Conservation (phyloP, 306 rosid species). For the Castanospermum australe region DNA sequence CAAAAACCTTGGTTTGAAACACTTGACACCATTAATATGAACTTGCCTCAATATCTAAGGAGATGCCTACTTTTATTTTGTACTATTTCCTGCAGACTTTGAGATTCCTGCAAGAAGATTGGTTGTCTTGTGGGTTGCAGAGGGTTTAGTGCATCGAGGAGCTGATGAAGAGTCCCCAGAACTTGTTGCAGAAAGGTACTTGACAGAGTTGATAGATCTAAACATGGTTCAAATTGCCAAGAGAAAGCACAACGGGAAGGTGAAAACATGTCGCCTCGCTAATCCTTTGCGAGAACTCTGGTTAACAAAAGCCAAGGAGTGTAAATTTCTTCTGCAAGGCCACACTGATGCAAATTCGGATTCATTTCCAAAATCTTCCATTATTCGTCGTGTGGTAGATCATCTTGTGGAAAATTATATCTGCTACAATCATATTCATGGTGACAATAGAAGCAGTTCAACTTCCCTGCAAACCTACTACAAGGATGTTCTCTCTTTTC, state of each 20-base stretch:
- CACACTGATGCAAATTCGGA: not conserved
- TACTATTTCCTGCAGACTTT: slow-evolving; percentile 26
- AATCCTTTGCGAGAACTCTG: not conserved
- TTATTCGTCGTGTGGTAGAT: not conserved
- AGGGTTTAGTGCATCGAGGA: not conserved
- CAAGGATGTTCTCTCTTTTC: slow-evolving; percentile 15
- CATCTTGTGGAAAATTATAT: not conserved
- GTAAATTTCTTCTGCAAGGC: not conserved
- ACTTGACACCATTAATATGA: not conserved
- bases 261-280: slow-evolving; percentile 36
- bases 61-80: slow-evolving; percentile 20
- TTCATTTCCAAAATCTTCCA: not conserved
- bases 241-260: slow-evolving; percentile 32
- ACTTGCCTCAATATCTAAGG: not conserved
- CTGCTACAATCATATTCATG: slow-evolving; percentile 21
- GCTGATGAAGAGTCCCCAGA: not conserved
- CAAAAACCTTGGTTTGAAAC: not conserved
- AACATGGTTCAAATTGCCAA: slow-evolving; percentile 22
- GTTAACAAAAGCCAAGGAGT: not conserved
- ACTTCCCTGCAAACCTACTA: not conserved
- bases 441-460: not conserved
- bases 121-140: slow-evolving; percentile 41
- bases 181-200: slow-evolving; percentile 16
- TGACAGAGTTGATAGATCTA: slow-evolving; percentile 25
- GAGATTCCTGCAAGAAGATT: slow-evolving; percentile 45